Conservation (phyloP, 305 asterid species). For the Ruellia speciosa region DNA sequence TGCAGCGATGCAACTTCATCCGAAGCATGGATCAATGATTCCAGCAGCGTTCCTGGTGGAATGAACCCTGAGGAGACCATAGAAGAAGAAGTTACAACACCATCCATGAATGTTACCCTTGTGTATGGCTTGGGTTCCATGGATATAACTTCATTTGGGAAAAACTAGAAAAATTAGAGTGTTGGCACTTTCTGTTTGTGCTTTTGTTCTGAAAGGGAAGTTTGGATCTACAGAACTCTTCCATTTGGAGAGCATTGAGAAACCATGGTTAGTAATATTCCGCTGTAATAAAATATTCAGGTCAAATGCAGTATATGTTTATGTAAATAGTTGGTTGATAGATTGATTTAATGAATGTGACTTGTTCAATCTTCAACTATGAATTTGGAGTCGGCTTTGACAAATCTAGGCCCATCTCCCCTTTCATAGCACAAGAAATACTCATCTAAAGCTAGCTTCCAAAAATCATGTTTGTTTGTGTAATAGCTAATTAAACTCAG, state of each 20-base stretch:
- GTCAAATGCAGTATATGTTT: background rate
- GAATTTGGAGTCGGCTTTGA: too few relatives aligned
- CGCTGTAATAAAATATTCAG: background rate
- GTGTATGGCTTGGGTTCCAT: too few relatives aligned
- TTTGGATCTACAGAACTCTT: constrained; percentile 27
- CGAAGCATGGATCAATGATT: constrained; percentile 46
- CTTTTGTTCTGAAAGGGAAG: constrained; percentile 19
- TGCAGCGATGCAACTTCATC: constrained; percentile 34
- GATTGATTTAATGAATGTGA: background rate
- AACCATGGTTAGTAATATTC: background rate
- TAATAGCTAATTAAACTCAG: too few relatives aligned
- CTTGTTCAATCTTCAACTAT: too few relatives aligned
- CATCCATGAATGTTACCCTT: constrained; percentile 34
- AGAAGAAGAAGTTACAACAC: constrained; percentile 23
- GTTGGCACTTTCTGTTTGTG: constrained; percentile 31
- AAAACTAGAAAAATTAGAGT: background rate
- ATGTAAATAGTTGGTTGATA: background rate
- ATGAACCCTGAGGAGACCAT: constrained; percentile 46
- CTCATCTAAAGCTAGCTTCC: too few relatives aligned
- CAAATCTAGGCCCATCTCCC: too few relatives aligned
- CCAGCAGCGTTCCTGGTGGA: constrained; percentile 47
- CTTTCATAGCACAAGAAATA: too few relatives aligned
- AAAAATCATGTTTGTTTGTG: too few relatives aligned
- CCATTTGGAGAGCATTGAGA: constrained; percentile 39
- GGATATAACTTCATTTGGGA: too few relatives aligned